Base-by-base conservation (phyloP, 768 basidiomycete species). In the Obba rivulosa region DNA sequence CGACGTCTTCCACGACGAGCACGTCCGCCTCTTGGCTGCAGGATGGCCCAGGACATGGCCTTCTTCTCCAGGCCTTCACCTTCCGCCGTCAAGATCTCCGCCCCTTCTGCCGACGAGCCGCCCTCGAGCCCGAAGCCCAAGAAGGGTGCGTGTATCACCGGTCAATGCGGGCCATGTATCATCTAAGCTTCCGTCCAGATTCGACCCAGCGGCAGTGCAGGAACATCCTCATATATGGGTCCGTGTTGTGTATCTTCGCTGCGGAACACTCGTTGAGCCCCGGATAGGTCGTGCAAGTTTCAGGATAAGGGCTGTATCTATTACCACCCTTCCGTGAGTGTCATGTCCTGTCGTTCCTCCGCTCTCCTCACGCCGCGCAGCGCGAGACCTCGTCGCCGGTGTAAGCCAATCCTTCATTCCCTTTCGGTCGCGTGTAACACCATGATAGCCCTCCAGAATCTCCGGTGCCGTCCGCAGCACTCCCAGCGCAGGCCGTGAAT, bases 211-310 rank as follows among this genome's bases (percentile, higher is more conserved):
- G 85, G 45, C 86, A 92, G 60, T 96, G 92, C 69, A 82, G 88
- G 62, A 95, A 96, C 72, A 81, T 93, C 44, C 71, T 87, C 64
- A 93, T 95, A 54, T 87, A 93, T 62, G 92, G 93, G 92, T 93
- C 69, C 55, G 65, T 52, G 2, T 22, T 20, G 2, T 28, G 17
- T 31, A 3, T 31, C 2, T 18, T 16, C n/a, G 2, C 21, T 8
- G 7, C 43, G 43, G 22, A 14, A 9, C 34, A 17, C 18, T 10
- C 39, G 18, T 47, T 51, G 25, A 51, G 28, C 24, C 21, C 25
- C 44, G 41, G 53, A 46, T 48, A 92, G 91, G 36, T 83, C 75
- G 49, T 94, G 92, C 72, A 85, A 87, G 70, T 91, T 76, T 57
- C 80, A 92, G 67, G 86, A 87, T 60, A 87, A 87, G 69, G 88